Percentiles rank a stretch among this genome's conserved stretches.
Evolutionary conservation across 192 early-diverging fungal genomes (phyloP).

Genomic region (Entomortierella beljakovae): DNA sequence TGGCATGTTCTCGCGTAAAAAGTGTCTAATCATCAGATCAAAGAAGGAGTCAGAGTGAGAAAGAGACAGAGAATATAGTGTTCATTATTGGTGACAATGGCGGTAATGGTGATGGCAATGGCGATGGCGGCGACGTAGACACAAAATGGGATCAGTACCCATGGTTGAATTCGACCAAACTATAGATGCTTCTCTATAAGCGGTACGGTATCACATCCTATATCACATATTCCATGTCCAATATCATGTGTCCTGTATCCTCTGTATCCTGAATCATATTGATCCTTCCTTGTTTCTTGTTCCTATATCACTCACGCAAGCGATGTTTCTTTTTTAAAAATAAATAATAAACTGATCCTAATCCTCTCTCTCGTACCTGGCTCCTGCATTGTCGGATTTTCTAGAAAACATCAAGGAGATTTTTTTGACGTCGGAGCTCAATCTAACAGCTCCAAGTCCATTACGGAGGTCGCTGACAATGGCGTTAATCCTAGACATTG

Average conservation of each 20-base stretch:
- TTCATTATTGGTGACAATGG: too few relatives aligned
- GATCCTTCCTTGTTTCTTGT: neutral
- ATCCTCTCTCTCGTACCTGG: slow-evolving; percentile 53
- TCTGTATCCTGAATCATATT: too few relatives aligned
- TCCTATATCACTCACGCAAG: neutral
- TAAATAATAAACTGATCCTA: too few relatives aligned
- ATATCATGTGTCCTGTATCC: too few relatives aligned
- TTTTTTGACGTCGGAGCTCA: slow-evolving; percentile 60
- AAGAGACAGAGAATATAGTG: too few relatives aligned
- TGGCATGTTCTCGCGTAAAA: slow-evolving; percentile 64
- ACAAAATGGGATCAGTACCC: too few relatives aligned
- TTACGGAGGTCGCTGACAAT: slow-evolving; percentile 52
- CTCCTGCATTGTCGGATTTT: slow-evolving; percentile 60
- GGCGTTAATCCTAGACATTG: slow-evolving; percentile 35
- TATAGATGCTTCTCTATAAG: too few relatives aligned
- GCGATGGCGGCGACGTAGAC: too few relatives aligned
- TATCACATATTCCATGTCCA: too few relatives aligned
- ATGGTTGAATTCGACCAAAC: too few relatives aligned
- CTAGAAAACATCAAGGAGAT: slow-evolving; percentile 60
- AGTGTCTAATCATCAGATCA: slow-evolving; percentile 51
- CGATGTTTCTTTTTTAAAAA: neutral
- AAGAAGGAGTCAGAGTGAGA: neutral
- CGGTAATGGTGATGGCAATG: too few relatives aligned
- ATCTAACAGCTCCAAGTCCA: slow-evolving; percentile 62
- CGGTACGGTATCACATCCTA: too few relatives aligned